These are phyloP conservation scores for Naganishia sp. DNA, from an alignment of 1,284 basidiomycete species.

Conservation along the genomic window DNA sequence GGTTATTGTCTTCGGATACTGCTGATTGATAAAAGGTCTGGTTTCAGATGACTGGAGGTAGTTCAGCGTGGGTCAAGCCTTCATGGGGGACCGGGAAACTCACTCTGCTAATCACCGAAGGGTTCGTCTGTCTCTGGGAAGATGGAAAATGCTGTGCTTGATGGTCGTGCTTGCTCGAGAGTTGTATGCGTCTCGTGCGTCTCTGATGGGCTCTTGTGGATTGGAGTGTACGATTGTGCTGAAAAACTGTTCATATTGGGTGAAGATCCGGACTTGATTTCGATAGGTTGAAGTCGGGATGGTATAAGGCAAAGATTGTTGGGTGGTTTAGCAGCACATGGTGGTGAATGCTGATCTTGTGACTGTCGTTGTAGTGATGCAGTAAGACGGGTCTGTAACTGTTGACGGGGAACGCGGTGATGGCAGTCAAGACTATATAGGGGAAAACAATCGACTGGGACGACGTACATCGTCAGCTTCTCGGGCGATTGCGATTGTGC, in stretches of 20 bases:
- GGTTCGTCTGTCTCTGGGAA: slow-evolving; percentile 26
- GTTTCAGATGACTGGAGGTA: background rate
- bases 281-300: slow-evolving; percentile 1
- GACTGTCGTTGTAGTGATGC: background rate
- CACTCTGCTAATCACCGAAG: slow-evolving; percentile 23
- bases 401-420: background rate
- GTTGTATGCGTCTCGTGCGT: slow-evolving; percentile 13
- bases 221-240: slow-evolving; percentile 8
- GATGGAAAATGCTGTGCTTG: slow-evolving; percentile 13
- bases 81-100: background rate
- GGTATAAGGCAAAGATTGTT: slow-evolving; percentile 1
- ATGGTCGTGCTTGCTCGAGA: slow-evolving; percentile 7
- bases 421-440: slow-evolving; percentile 1
- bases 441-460: background rate
- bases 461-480: too few relatives aligned
- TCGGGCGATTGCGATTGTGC: too few relatives aligned
- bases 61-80: background rate
- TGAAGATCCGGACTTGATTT: background rate
- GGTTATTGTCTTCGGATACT: background rate
- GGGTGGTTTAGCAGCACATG: slow-evolving; percentile 25
- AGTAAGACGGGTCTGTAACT: background rate
- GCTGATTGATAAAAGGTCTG: background rate
- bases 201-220: slow-evolving; percentile 9
- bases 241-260: slow-evolving; percentile 24
- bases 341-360: slow-evolving; percentile 9